These are phyloP conservation scores for Allium sativum DNA, from an alignment of 106 monocot genomes.

Conservation along the genomic window DNA sequence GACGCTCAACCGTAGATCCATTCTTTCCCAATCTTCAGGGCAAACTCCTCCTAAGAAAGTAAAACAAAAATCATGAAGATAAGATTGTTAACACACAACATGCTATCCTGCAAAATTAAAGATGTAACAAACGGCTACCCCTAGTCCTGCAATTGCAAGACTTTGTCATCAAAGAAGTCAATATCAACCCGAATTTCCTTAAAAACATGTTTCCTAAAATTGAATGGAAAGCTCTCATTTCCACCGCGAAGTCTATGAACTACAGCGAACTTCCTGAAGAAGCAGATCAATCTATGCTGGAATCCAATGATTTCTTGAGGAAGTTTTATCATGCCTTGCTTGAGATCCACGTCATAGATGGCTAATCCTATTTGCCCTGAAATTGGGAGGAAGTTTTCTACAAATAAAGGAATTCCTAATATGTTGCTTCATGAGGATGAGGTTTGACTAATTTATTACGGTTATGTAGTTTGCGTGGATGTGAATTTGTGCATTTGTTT, in stretches of 20 bases:
- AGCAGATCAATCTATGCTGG: slow-evolving; percentile 23
- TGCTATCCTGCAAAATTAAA: slow-evolving; percentile 86
- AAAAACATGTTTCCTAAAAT: slow-evolving; percentile 55
- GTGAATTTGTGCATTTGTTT: slow-evolving; percentile 2
- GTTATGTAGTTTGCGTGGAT: too few species aligned
- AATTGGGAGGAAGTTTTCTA: slow-evolving; percentile 63
- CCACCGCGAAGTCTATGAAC: slow-evolving; percentile 36
- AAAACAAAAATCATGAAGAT: slow-evolving; percentile 22
- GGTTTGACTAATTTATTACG: slow-evolving; percentile 28
- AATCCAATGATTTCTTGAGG: slow-evolving; percentile 51
- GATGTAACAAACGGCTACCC: slow-evolving; percentile 74
- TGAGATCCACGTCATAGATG: slow-evolving; percentile 82
- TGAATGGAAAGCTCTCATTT: slow-evolving; percentile 70
- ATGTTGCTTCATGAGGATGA: slow-evolving; percentile 98
- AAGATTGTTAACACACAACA: slow-evolving; percentile 96
- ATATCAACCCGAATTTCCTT: slow-evolving; percentile 86
- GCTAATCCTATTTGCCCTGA: slow-evolving; percentile 81
- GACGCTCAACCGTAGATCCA: too few species aligned
- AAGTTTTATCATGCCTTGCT: slow-evolving; percentile 82
- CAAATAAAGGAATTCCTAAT: slow-evolving; percentile 87
- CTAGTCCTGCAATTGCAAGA: slow-evolving; percentile 56
- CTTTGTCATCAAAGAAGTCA: slow-evolving; percentile 52
- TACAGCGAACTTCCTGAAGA: slow-evolving; percentile 50
- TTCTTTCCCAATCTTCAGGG: background rate
- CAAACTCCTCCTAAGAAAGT: slow-evolving; percentile 30